Conservation (phyloP, 2,329 filamentous ascomycete species). For the Colletotrichum spinosum region DNA sequence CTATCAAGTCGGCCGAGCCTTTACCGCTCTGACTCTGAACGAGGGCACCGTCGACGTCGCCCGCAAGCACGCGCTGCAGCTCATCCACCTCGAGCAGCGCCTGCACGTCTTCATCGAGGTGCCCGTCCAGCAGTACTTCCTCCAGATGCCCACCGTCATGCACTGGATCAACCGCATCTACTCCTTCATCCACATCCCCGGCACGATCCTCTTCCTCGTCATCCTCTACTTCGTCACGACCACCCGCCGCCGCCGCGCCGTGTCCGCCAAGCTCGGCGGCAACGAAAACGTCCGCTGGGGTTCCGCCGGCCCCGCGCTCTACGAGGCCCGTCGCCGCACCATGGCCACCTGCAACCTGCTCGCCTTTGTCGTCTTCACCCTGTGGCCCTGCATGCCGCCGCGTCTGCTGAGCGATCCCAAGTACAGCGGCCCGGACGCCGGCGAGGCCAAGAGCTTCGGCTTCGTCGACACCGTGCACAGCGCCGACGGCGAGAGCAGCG, state of each 20-base stretch:
- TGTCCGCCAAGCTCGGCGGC: slow-evolving; percentile 42
- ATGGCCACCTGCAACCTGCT: slow-evolving; percentile 66
- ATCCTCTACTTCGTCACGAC: slow-evolving; percentile 79
- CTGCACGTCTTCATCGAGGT: slow-evolving; percentile 75
- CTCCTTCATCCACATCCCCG: slow-evolving; percentile 83
- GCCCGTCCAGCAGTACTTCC: slow-evolving; percentile 66
- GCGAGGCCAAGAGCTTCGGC: slow-evolving; percentile 67
- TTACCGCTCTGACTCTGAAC: slow-evolving; percentile 76
- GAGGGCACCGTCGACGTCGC: slow-evolving; percentile 76
- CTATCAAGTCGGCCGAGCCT: slow-evolving; percentile 79
- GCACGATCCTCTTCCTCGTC: slow-evolving; percentile 75
- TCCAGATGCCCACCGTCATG: slow-evolving; percentile 65
- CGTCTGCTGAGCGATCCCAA: slow-evolving; percentile 64
- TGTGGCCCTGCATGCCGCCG: slow-evolving; percentile 67
- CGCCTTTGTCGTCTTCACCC: slow-evolving; percentile 63
- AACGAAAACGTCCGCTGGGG: slow-evolving; percentile 43
- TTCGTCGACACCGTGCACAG: slow-evolving; percentile 64
- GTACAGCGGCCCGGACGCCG: slow-evolving; percentile 66
- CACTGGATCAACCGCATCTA: slow-evolving; percentile 79
- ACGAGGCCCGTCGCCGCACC: slow-evolving; percentile 67
- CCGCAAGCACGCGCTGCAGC: slow-evolving; percentile 73
- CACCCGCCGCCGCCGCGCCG: slow-evolving; percentile 61
- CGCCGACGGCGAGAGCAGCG: slow-evolving; percentile 62
- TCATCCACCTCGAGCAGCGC: slow-evolving; percentile 73
- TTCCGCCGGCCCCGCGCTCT: slow-evolving; percentile 58